Evolutionary conservation across 306 rosid genomes (phyloP).

Genomic region (Inga oerstediana): DNA sequence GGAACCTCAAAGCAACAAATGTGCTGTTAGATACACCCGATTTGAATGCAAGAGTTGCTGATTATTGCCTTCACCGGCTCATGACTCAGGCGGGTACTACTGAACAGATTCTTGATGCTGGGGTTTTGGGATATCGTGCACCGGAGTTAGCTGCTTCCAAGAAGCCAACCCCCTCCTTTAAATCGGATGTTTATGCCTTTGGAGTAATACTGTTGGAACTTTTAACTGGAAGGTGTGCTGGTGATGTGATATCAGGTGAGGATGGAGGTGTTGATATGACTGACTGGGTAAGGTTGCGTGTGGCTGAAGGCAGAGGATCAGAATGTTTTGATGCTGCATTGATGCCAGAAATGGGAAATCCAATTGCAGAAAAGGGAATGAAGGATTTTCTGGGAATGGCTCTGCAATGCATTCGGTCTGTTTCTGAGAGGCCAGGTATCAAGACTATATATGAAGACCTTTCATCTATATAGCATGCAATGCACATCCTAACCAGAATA

Average conservation of each 20-base stretch:
- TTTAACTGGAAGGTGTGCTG: conserved; percentile 94
- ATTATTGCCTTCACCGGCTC: conserved; percentile 97
- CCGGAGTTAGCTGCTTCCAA: conserved; percentile 95
- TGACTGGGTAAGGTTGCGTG: conserved; percentile 83
- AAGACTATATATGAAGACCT: conserved; percentile 95
- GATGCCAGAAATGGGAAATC: conserved; percentile 63
- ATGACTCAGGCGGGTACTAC: conserved; percentile 97
- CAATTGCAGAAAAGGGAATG: conserved; percentile 84
- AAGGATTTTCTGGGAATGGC: conserved; percentile 91
- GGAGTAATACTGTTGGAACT: conserved; percentile 92
- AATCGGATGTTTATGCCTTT: conserved; percentile 95
- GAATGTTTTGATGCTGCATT: conserved; percentile 82
- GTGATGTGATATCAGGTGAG: conserved; percentile 85
- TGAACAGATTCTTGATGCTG: conserved; percentile 96
- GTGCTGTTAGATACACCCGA: conserved; percentile 85
- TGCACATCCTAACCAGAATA: conserved; percentile 37
- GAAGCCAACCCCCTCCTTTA: conserved; percentile 94
- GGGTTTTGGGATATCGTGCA: conserved; percentile 91
- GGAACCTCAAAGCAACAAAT: conserved; percentile 93
- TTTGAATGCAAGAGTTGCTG: conserved; percentile 91
- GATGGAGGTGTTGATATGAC: conserved; percentile 88
- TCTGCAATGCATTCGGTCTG: conserved; percentile 70
- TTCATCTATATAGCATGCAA: conserved; percentile 72
- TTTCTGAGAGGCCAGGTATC: conserved; percentile 92
- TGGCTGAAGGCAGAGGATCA: conserved; percentile 80